A percentile compares a stretch with the other conserved stretches of the same genome.
Conservation (phyloP, 345 rosid species). For the Eucalyptus viminalis region DNA sequence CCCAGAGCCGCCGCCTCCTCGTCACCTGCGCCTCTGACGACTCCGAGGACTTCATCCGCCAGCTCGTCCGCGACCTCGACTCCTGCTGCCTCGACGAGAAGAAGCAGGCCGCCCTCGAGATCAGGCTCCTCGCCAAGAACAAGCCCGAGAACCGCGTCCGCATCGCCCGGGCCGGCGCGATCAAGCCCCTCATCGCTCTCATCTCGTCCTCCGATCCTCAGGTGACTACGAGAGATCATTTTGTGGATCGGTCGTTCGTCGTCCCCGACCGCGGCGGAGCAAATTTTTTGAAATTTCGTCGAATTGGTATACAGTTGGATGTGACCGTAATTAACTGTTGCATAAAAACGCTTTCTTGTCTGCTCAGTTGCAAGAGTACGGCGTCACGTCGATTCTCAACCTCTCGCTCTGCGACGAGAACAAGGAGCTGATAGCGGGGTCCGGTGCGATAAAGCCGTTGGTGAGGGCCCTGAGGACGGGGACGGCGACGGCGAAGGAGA, state of each 20-base stretch:
- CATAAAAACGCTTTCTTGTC: not conserved
- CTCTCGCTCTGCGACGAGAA: slow-evolving; percentile 94
- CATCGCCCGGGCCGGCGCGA: slow-evolving; percentile 80
- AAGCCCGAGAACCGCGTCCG: slow-evolving; percentile 73
- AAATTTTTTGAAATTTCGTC: not conserved
- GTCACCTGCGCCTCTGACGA: slow-evolving; percentile 67
- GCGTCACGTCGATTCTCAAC: slow-evolving; percentile 86
- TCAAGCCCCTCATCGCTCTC: slow-evolving; percentile 59
- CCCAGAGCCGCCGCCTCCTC: slow-evolving; percentile 52
- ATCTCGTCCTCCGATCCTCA: slow-evolving; percentile 30
- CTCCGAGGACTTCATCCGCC: slow-evolving; percentile 57
- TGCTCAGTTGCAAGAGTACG: slow-evolving; percentile 73
- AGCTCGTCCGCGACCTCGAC: slow-evolving; percentile 59
- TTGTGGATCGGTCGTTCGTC: not conserved
- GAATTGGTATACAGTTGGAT: not conserved
- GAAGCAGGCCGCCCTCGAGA: slow-evolving; percentile 96
- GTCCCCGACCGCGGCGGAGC: not conserved
- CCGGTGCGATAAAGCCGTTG: slow-evolving; percentile 86
- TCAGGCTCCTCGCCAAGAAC: slow-evolving; percentile 84
- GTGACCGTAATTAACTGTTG: not conserved
- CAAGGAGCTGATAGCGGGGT: slow-evolving; percentile 53
- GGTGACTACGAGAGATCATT: not conserved
- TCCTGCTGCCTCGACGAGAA: slow-evolving; percentile 73
- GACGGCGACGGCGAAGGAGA: slow-evolving; percentile 68
- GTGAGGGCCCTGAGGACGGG: slow-evolving; percentile 64